Conservation (phyloP, 2,329 filamentous ascomycete genomes). For the Talaromyces atroroseus region DNA sequence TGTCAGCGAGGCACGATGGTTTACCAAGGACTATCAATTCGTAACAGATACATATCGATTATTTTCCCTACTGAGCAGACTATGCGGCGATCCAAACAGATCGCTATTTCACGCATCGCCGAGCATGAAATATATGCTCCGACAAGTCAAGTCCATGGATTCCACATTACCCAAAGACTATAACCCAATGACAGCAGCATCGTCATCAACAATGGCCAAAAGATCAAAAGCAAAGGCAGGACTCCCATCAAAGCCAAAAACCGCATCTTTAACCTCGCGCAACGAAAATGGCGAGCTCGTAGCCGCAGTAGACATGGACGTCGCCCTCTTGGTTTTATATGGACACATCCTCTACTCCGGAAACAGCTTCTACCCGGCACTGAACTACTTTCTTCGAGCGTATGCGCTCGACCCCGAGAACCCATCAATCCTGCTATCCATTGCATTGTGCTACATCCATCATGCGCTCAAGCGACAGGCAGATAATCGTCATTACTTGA, state of each 20-base stretch:
- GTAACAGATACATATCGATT: slow-evolving; percentile 78
- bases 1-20: slow-evolving; percentile 69
- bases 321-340: slow-evolving; percentile 79
- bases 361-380: slow-evolving; percentile 73
- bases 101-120: slow-evolving; percentile 69
- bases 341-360: slow-evolving; percentile 83
- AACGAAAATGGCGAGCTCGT: slow-evolving; percentile 33
- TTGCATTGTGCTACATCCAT: slow-evolving; percentile 81
- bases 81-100: slow-evolving; percentile 61
- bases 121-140: slow-evolving; percentile 83
- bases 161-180: slow-evolving; percentile 54
- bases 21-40: slow-evolving; percentile 77
- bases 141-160: slow-evolving; percentile 88
- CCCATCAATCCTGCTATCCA: slow-evolving; percentile 70
- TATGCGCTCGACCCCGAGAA: slow-evolving; percentile 69
- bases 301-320: slow-evolving; percentile 56
- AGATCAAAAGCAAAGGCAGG: not conserved
- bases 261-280: slow-evolving; percentile 34
- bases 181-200: slow-evolving; percentile 18
- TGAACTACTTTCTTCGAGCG: slow-evolving; percentile 82
- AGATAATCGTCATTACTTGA: slow-evolving; percentile 81
- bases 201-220: slow-evolving; percentile 25
- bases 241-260: slow-evolving; percentile 33
- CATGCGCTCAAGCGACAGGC: slow-evolving; percentile 83
- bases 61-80: slow-evolving; percentile 69